Conservation (phyloP, 139 green algal genomes). For the Chloropicon primus region DNA sequence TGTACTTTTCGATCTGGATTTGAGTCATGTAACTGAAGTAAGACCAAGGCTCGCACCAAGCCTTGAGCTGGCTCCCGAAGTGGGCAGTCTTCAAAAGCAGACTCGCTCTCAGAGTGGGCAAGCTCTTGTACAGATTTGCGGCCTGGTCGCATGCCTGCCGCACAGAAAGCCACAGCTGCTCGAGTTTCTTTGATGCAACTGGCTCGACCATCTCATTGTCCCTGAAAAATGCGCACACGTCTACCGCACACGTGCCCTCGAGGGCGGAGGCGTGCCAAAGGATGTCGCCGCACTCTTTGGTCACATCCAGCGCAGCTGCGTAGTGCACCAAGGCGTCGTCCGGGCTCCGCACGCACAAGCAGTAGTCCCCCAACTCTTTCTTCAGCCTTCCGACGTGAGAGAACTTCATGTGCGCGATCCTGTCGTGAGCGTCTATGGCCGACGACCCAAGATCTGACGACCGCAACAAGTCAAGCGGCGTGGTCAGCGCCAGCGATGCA, state of each 20-base stretch:
- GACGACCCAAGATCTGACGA: neutral
- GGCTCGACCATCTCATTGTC: neutral
- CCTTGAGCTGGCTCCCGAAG: neutral
- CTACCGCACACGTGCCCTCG: neutral
- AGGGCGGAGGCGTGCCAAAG: neutral
- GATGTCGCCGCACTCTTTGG: neutral
- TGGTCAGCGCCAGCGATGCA: neutral
- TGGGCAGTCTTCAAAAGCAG: neutral
- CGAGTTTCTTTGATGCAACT: neutral
- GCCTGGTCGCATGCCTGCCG: neutral
- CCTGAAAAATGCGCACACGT: neutral
- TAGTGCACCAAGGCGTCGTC: neutral
- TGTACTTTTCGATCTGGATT: neutral
- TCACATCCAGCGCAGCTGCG: neutral
- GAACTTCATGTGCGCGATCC: neutral
- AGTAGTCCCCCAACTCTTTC: neutral
- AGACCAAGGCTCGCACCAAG: neutral
- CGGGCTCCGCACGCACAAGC: neutral
- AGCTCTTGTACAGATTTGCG: neutral
- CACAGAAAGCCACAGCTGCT: neutral
- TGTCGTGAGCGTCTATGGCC: neutral
- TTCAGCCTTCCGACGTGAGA: neutral
- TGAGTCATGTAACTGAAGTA: neutral
- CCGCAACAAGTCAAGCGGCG: neutral
- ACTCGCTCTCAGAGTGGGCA: neutral